Base-by-base conservation (phyloP, 495 filamentous ascomycete species). In the Penicillium soppii region DNA sequence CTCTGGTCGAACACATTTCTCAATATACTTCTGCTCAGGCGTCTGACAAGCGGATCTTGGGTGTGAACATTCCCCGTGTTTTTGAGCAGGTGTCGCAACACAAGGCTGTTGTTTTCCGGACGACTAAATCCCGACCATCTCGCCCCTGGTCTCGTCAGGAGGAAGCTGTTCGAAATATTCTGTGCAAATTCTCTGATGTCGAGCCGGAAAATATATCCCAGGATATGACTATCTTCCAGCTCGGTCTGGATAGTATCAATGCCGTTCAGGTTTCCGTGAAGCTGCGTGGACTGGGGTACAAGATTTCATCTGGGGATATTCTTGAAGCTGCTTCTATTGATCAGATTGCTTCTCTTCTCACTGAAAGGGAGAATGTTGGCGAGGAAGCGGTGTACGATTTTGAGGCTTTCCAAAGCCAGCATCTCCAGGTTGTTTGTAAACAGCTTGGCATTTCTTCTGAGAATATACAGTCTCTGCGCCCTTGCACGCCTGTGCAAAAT, bases 401-500 rank as follows among this genome's bases (percentile, higher is more conserved):
- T 26, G 40, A 61, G 10, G 51, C 71, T 43, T 68, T 85, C 10
- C 79, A 87, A 32, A 58, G 66, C 13, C 68, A 88, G 16, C 53
- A 70, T 47, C 69, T 88, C 15, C 86, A 83, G 2, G 68, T 80
- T 5, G 87, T 63, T 9, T 51, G 57, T 22, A 27, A 60, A 3
- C 56, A 57, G 10, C 43, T 56, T 21, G 52, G 26, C 19, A 49
- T 72, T 42, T 41, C 52, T 9, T 19, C 43, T 0, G 22, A 57
- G 8, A 36, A 17, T 8, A 57, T 74, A 19, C 59, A 63, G 22
- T 56, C 63, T 29, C 42, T 76, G 15, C 62, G 64, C 9, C 73
- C 73, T 9, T 76, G 73, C 36, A 67, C 90, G 0, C 86, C 91
- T 10, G 72, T 92, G 2, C 91, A 96, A 64, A 88, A 94, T 58